These are phyloP conservation scores for Penicillium crystallinum DNA, from an alignment of 495 filamentous ascomycete genomes.

Conservation along the genomic window DNA sequence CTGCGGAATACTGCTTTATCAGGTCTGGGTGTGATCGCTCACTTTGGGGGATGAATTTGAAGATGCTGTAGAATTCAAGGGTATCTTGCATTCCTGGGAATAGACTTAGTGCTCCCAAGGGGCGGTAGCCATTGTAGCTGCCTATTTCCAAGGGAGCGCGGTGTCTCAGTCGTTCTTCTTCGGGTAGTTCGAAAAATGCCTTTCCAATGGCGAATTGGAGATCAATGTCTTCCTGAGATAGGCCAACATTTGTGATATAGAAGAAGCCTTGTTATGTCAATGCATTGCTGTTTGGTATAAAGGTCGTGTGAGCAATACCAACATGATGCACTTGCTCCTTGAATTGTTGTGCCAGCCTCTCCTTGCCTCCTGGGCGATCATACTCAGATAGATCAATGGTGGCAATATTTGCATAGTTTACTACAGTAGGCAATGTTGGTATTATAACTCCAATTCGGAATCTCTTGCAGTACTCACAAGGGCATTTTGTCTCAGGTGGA, in stretches of 20 bases:
- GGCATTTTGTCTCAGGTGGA: not conserved
- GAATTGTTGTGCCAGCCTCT: conserved; percentile 46
- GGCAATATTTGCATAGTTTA: conserved; percentile 46
- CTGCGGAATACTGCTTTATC: conserved; percentile 30
- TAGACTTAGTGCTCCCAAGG: conserved; percentile 22
- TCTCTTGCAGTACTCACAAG: not conserved
- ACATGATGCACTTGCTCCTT: conserved; percentile 45
- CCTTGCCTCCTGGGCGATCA: conserved; percentile 45
- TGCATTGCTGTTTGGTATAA: not conserved
- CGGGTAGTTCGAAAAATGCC: conserved; percentile 44
- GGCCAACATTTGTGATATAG: conserved; percentile 47
- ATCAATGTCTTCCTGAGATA: conserved; percentile 45
- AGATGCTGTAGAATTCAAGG: conserved; percentile 51
- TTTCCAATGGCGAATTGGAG: conserved; percentile 49
- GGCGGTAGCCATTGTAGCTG: conserved; percentile 37
- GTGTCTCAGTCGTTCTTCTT: conserved; percentile 45
- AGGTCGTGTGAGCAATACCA: conserved; percentile 18
- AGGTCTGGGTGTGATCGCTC: conserved; percentile 42
- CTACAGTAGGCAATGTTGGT: conserved; percentile 3
- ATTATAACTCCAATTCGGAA: not conserved
- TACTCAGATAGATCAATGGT: conserved; percentile 49
- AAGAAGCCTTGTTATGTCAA: conserved; percentile 36
- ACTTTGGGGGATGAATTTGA: conserved; percentile 43
- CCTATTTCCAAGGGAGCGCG: conserved; percentile 38
- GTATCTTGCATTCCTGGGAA: conserved; percentile 41